A percentile compares a stretch with the other conserved stretches of the same genome.
Conservation (phyloP, 1,284 basidiomycete species). For the Phaffia rhodozyma region DNA sequence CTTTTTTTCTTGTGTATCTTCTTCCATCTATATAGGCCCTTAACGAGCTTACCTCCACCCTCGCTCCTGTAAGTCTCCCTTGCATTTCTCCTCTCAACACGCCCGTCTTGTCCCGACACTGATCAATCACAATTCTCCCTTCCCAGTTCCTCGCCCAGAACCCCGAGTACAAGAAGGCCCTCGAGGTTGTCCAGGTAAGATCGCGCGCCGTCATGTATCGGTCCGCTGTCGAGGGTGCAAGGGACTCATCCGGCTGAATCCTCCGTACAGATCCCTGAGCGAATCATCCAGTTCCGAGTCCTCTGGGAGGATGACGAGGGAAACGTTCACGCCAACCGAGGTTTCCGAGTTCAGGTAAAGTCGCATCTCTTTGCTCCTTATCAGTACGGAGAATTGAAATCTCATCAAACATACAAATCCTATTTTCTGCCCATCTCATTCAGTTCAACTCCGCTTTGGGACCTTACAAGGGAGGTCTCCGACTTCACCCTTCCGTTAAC, state of each 20-base stretch:
- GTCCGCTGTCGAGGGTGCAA: background rate
- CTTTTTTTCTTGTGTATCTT: background rate
- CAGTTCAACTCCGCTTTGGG: constrained; percentile 71
- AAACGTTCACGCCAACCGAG: constrained; percentile 56
- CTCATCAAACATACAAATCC: background rate
- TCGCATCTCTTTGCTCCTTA: background rate
- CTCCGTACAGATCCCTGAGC: constrained; percentile 52
- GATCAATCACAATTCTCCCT: background rate
- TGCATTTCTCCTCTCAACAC: background rate
- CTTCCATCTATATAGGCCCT: constrained; percentile 40
- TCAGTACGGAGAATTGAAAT: background rate
- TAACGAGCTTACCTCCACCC: constrained; percentile 52
- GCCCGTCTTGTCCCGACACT: background rate
- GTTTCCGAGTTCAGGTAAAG: constrained; percentile 58
- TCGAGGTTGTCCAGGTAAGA: constrained; percentile 46
- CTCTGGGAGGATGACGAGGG: constrained; percentile 68
- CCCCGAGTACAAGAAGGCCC: constrained; percentile 58
- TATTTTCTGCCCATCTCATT: background rate
- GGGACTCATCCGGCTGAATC: background rate
- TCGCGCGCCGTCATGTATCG: background rate
- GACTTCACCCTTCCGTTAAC: constrained; percentile 70
- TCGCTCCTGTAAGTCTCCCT: constrained; percentile 38
- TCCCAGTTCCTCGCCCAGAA: constrained; percentile 50
- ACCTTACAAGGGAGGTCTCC: constrained; percentile 71
- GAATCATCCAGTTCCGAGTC: constrained; percentile 51